A percentile compares a stretch with the other conserved stretches of the same genome.
phyloP scores from a whole-genome alignment of 257 asterid species.

The Capsicum chinense region DNA sequence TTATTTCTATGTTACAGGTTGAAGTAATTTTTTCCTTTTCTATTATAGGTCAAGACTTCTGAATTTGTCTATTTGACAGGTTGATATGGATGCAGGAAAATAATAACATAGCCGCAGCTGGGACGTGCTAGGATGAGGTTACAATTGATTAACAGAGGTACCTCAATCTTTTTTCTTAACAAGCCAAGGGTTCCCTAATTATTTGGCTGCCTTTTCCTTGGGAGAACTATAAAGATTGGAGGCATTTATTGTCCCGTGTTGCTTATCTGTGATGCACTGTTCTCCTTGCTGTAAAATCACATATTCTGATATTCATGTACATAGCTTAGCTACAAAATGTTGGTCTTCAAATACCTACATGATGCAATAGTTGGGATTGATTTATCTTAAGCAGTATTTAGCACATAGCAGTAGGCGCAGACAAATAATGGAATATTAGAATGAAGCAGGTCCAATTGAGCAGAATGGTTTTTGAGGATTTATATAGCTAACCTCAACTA shows the following conservation, averaged over 20 bases:
- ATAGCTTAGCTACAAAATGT: not conserved
- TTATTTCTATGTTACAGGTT: conserved; percentile 1
- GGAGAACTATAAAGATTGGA: not conserved
- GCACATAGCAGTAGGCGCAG: not conserved
- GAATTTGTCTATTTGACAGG: conserved; percentile 17
- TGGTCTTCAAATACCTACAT: not conserved
- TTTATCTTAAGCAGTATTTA: conserved; percentile 1
- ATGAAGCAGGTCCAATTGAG: conserved; percentile 12
- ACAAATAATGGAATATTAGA: not conserved
- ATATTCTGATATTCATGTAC: not conserved
- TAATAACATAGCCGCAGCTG: conserved; percentile 23
- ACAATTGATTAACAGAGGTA: conserved; percentile 21
- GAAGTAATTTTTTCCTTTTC: not conserved
- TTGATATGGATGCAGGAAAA: not conserved
- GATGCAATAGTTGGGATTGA: conserved; percentile 13
- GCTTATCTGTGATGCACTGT: not conserved
- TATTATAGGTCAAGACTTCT: conserved; percentile 12
- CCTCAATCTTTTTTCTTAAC: not conserved
- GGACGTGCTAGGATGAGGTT: conserved; percentile 20
- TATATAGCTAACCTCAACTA: not conserved
- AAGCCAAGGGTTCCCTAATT: not conserved
- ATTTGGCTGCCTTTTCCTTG: not conserved
- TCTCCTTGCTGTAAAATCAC: not conserved
- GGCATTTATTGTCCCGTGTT: not conserved
- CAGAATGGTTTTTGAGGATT: conserved; percentile 18